Percentiles rank a stretch among this genome's conserved stretches.
Evolutionary conservation across 2,329 filamentous ascomycete species (phyloP).

Genomic region (Madurella fahalii): DNA sequence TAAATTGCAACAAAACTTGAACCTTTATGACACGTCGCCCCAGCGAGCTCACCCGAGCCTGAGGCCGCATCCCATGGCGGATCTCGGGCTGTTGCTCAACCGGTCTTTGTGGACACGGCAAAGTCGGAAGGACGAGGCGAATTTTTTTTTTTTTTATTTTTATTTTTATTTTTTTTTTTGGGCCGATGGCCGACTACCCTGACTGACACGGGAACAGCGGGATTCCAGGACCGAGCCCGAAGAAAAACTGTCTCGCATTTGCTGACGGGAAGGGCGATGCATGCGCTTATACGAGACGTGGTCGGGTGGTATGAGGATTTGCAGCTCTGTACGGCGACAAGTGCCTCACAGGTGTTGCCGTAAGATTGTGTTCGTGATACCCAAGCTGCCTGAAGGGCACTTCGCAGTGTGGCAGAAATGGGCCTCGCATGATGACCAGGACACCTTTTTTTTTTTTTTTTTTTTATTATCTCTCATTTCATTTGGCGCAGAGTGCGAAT

Average conservation of each 20-base stretch:
- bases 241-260: neutral
- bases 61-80: neutral
- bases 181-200: neutral
- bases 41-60: neutral
- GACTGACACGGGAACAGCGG: neutral
- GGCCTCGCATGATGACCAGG: neutral
- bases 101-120: neutral
- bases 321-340: neutral
- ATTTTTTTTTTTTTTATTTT: neutral
- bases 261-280: conserved; percentile 1
- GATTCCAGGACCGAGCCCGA: neutral
- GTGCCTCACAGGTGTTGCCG: neutral
- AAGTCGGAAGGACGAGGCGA: neutral
- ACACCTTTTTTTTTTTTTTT: neutral
- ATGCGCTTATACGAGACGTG: conserved; percentile 4
- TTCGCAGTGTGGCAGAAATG: conserved; percentile 1
- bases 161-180: too few species aligned
- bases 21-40: conserved; percentile 12
- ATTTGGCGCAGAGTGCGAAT: neutral
- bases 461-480: neutral
- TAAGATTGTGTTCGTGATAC: neutral
- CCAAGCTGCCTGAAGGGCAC: neutral
- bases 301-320: neutral
- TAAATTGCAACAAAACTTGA: conserved; percentile 1
- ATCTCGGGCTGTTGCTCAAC: neutral